Evolutionary conservation across 1,284 basidiomycete species (phyloP), one percentile per base, ranked within the genome.

Genomic region (Malassezia yamatoensis): DNA sequence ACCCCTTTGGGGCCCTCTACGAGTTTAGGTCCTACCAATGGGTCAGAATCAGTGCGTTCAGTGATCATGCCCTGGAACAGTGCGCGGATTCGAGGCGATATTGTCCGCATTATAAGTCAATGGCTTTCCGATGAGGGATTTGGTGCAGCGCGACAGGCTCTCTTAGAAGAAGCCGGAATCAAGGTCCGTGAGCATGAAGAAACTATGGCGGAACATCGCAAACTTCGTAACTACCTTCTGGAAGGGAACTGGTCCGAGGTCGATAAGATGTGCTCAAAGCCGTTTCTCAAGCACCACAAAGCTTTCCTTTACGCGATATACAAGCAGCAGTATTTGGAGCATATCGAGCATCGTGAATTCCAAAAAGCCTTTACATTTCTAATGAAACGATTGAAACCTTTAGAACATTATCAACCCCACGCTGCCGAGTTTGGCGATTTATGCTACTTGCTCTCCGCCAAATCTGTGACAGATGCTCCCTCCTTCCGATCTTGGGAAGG

Each of bases 351-450:
- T 46, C 71, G 78, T 66, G 68, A 75, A 68, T 74, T 70, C 13
- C 70, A 75, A 43, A 67, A 69, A 53, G 79, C 78, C 1, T 80
- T 80, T 68, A 79, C 78, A 20, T 76, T 79, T 16, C 70, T 80
- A 15, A 76, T 76, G 49, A 79, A 79, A 57, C 70, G 78, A 0
- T 66, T 80, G 29, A 79, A 79, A 61, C 78, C 78, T 7, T 68
- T 80, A 15, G 79, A 80, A 53, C 78, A 79, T 55, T 80, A 78
- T 54, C 78, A 79, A 59, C 78, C 78, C 1, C 76, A 77, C 32
- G 75, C 78, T 1, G 77, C 76, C 53, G 78, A 79, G 63, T 79
- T 78, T 55, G 74, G 77, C 50, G 76, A 77, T 51, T 66, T 80
- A 33, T 78, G 78, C 40, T 80, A 80, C 58, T 65, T 80, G 32